Conservation (phyloP, 352 stramenopile genomes). For the Pilasporangium apinafurcum region DNA sequence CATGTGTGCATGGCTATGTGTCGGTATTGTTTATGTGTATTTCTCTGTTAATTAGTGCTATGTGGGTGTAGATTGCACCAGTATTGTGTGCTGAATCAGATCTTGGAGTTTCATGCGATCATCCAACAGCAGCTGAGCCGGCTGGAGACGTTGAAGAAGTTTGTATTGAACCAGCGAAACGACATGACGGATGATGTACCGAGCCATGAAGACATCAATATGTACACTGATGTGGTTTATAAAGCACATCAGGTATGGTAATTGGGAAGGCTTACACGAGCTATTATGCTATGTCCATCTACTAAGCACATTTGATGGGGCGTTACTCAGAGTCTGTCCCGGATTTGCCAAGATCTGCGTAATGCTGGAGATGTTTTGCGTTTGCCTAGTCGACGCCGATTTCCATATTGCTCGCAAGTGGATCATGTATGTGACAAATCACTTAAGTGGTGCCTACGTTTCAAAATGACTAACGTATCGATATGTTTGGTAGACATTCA, state of each 20-base stretch:
- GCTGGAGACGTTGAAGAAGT: slow-evolving; percentile 42
- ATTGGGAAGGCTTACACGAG: neutral
- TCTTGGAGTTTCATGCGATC: slow-evolving; percentile 75
- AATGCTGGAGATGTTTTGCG: slow-evolving; percentile 66
- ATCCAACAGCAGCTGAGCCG: slow-evolving; percentile 48
- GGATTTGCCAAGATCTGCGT: slow-evolving; percentile 59
- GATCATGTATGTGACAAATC: slow-evolving; percentile 50
- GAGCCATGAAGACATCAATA: slow-evolving; percentile 40
- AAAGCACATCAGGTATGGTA: slow-evolving; percentile 33
- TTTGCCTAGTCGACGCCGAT: slow-evolving; percentile 64
- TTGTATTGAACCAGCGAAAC: slow-evolving; percentile 31
- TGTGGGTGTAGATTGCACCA: slow-evolving; percentile 48
- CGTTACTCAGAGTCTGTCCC: slow-evolving; percentile 19
- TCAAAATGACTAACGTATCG: too few relatives aligned
- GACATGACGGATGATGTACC: slow-evolving; percentile 29
- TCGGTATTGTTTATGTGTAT: neutral
- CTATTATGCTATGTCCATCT: neutral
- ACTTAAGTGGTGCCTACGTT: too few relatives aligned
- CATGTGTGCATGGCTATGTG: neutral
- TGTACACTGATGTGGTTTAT: slow-evolving; percentile 45
- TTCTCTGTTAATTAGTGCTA: too few relatives aligned
- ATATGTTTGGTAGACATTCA: slow-evolving; percentile 41
- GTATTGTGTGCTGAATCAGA: slow-evolving; percentile 81
- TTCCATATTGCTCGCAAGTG: slow-evolving; percentile 74
- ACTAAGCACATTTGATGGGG: neutral